These are phyloP conservation scores for Claviceps sp. DNA, from an alignment of 2,329 filamentous ascomycete genomes.

Conservation along the genomic window DNA sequence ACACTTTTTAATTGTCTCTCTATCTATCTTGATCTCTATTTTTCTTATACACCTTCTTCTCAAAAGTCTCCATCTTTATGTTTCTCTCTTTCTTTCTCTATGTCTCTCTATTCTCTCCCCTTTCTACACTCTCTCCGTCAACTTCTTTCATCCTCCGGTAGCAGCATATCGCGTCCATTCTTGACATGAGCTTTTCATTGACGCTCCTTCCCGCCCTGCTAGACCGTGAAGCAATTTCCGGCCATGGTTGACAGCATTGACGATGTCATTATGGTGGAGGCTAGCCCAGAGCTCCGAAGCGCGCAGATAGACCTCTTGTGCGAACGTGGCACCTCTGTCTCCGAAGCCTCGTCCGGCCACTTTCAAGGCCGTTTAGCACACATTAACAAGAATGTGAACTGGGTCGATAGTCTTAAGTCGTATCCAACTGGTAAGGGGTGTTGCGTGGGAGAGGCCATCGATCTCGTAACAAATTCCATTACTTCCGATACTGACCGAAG, in stretches of 20 bases:
- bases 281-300: conserved; percentile 64
- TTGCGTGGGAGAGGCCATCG: not conserved
- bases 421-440: conserved; percentile 51
- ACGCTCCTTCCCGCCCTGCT: not conserved
- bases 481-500: not conserved
- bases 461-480: too few species aligned
- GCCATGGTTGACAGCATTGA: conserved; percentile 64
- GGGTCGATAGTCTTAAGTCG: conserved; percentile 82
- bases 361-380: conserved; percentile 67
- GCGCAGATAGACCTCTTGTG: conserved; percentile 75
- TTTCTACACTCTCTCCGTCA: not conserved
- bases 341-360: conserved; percentile 60
- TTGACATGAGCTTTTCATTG: not conserved
- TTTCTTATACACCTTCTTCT: too few species aligned
- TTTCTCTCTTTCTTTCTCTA: conserved; percentile 3
- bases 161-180: not conserved
- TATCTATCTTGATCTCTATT: too few species aligned
- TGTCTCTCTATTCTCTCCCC: not conserved
- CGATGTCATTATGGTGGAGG: conserved; percentile 86
- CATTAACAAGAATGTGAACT: conserved; percentile 60
- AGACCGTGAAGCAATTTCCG: conserved; percentile 80
- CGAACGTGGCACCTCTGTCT: conserved; percentile 51
- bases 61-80: too few species aligned
- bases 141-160: not conserved
- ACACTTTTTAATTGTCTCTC: too few species aligned